A percentile compares a stretch with the other conserved stretches of the same genome.
phyloP scores from a whole-genome alignment of 768 basidiomycete genomes.

The Mycena chlorophos region DNA sequence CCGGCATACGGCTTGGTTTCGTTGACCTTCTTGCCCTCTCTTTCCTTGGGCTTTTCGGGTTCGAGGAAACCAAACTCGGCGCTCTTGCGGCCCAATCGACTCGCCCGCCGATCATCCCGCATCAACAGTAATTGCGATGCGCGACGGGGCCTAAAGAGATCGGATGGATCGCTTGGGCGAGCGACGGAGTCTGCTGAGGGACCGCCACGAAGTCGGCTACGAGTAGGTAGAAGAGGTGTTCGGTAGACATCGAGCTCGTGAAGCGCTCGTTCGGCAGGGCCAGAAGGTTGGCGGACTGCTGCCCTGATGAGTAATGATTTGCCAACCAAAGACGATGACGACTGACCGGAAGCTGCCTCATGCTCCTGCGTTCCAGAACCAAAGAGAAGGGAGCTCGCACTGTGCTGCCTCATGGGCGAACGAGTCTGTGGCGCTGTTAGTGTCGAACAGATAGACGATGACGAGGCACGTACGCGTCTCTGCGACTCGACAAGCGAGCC shows the following conservation, averaged over 20 bases:
- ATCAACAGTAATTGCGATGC: constrained; percentile 51
- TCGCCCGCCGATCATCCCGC: constrained; percentile 55
- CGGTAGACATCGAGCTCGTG: constrained; percentile 77
- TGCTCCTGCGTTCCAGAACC: constrained; percentile 38
- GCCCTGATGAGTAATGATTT: constrained; percentile 6
- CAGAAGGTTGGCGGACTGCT: constrained; percentile 38
- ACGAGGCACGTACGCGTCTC: constrained; percentile 47
- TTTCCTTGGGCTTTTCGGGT: constrained; percentile 28
- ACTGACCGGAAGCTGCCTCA: constrained; percentile 34
- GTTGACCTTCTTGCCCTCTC: constrained; percentile 43
- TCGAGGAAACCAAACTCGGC: constrained; percentile 17
- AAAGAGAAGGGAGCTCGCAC: constrained; percentile 54
- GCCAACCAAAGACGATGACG: background rate
- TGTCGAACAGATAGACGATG: background rate
- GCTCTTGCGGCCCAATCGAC: constrained; percentile 45
- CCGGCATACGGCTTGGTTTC: constrained; percentile 78
- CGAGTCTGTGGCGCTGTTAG: constrained; percentile 37
- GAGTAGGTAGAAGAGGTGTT: constrained; percentile 74
- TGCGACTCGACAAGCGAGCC: constrained; percentile 60
- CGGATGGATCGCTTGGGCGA: constrained; percentile 47
- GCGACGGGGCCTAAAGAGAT: constrained; percentile 62
- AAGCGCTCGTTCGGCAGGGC: constrained; percentile 64
- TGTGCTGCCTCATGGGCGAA: constrained; percentile 53
- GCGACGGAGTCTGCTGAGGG: constrained; percentile 37
- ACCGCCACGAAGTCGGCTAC: constrained; percentile 40